Base-by-base conservation (phyloP, 1,139 yeast species). In the Sugiyamaella novakii region DNA sequence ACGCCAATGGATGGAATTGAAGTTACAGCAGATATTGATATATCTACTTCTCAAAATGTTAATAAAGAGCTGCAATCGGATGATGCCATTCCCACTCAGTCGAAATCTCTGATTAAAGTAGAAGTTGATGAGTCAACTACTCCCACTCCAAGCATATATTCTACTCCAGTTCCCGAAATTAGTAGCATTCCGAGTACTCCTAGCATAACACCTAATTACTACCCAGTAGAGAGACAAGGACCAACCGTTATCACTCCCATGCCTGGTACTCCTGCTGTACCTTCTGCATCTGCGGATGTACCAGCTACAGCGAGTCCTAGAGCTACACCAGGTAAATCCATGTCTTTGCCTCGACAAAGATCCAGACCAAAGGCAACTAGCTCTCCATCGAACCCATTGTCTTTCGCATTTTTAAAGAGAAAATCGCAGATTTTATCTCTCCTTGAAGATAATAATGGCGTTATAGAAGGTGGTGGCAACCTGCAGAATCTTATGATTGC, bases 401-500 rank as follows among this genome's bases (percentile, higher is more conserved):
- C 72, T 1, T 65, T 69, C 50, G 68, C 64, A 18, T 60, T 64
- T 2, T 55, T 62, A 36, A 70, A 67, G 43, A 61, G 74, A 14
- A 61, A 64, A 12, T 54, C 59, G 2, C 64, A 63, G 5, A 53
- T 71, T 1, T 29, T 70, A 28, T 51, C 61, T n/a, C 46, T 69
- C 10, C 47, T 72, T 14, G 54, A 59, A 5, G 64, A 65, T 2
- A 54, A 60, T 40, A 59, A 60, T 41, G 75, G 75, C 5, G 65
- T 67, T 2, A 52, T 64, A 28, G 67, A 62, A 25, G 63, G 66
- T 3, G 69, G 67, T 1, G 37, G 47, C 2, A 47, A 50, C 11
- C 55, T 71, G 8, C 46, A 56, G 5, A 44, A 50, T 10, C 58
- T 54, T 6, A 44, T 68, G 4, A 58, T 62, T 37, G 60, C 56